Base-by-base conservation (phyloP, 177 flowering plant genomes). In the Vitis hybrid region DNA sequence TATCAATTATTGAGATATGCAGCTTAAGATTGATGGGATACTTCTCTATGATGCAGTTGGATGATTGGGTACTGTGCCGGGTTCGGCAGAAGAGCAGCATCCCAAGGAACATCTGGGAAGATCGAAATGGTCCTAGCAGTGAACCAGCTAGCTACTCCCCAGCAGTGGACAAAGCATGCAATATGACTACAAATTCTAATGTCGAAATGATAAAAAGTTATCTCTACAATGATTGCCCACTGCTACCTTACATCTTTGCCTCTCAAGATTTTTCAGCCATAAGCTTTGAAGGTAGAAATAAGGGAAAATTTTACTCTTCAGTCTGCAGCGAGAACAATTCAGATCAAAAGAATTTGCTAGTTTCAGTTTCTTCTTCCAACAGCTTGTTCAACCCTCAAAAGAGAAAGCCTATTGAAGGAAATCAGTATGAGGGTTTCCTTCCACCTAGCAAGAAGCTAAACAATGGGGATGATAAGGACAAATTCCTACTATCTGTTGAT, bases 51-150 rank as follows among this genome's bases (percentile, higher is more conserved):
- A 19, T n/a, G 59, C 79, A 78, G 83, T 67, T 80, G 77, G 83
- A 80, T 31, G 81, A 80, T 45, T 80, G 83, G 83, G 83, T 80
- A 50, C 81, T 80, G 1, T 78, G 83, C 68, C 72, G 83, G 59
- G 79, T 80, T 13, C 67, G 77, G 45, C 73, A 80, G 51, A 80
- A 73, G 48, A 65, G 58, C 72, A 68, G 74, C 68, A 63, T 51
- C 53, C 45, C 61, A 1, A 70, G 69, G 56, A 79, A 61, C 70
- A 67, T 15, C 14, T 75, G 78, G 74, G 76, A 72, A 52, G 71
- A 72, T 65, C 67, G 20, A 57, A 69, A 66, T 34, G 54, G 16
- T 52, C 50, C 70, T n/a, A 34, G 50, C 16, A 26, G 1, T 39
- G 61, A 61, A 61, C 45, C 50, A 29, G 31, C 18, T 14, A 9